Evolutionary conservation across 228 moss, liverwort and hornwort genomes (phyloP).

Genomic region (Sphagnum magellanicum): DNA sequence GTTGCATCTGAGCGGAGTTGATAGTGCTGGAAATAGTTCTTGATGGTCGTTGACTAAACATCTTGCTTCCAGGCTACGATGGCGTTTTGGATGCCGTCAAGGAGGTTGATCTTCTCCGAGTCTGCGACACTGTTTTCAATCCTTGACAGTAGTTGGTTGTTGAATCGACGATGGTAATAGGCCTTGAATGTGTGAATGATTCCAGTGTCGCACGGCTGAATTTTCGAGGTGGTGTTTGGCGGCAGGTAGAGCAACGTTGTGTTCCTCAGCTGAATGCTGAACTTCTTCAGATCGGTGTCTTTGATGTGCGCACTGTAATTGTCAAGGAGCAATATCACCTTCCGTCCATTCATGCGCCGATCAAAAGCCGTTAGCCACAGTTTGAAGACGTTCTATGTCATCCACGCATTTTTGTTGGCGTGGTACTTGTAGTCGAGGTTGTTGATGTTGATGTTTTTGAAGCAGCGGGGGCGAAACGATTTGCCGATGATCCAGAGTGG

Average conservation of each 20-base stretch:
- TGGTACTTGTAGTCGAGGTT: background rate
- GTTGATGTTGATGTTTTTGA: background rate
- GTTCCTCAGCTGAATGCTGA: background rate
- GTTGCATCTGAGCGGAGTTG: too few relatives aligned
- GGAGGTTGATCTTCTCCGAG: too few relatives aligned
- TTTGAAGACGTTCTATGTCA: background rate
- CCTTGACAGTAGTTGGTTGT: too few relatives aligned
- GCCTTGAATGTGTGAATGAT: background rate
- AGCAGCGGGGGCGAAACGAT: background rate
- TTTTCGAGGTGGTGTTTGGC: background rate
- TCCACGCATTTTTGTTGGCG: background rate
- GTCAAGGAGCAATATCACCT: background rate
- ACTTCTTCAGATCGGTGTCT: too few relatives aligned
- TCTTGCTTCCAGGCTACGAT: too few relatives aligned
- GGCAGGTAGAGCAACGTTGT: slow-evolving; percentile 1
- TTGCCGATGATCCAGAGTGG: background rate
- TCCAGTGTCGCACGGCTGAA: background rate
- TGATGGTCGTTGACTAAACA: too few relatives aligned
- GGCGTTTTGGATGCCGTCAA: too few relatives aligned
- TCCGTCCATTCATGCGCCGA: background rate
- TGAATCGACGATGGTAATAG: too few relatives aligned
- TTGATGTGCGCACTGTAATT: background rate
- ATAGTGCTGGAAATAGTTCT: too few relatives aligned
- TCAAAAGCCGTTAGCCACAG: background rate
- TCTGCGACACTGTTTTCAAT: too few relatives aligned